Evolutionary conservation across 345 rosid genomes (phyloP), one percentile per base, ranked within the genome.

Genomic region (Murraya paniculata): DNA sequence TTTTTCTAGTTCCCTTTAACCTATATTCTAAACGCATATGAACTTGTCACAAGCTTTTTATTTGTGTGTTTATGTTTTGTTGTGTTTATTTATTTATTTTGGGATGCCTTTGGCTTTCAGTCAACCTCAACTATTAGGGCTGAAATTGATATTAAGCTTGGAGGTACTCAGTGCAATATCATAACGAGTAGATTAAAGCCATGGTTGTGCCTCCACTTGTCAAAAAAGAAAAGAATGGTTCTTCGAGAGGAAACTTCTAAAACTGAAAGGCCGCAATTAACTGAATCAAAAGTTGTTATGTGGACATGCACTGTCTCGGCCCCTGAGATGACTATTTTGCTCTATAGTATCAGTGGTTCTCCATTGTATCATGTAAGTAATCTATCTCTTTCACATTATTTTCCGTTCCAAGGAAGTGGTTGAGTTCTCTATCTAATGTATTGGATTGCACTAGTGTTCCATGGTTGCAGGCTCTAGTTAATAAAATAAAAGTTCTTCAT

Each of bases 271-370:
- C 79, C 91, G 65, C 87, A 83, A 80, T 80, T 89, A 18, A 73
- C 86, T 45, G 93, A 88, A 75, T 78, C 82, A 36, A 89, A 92
- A 85, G 84, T 82, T 78, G 79, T 96, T 38, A 87, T 91, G 90
- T 96, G 99, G 99, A 94, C 99, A 25, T 85, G 95, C 84, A 94
- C 97, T 79, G 86, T 91, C 77, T 91, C 99, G 64, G 99, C 99
- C 72, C 99, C 99, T 77, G 99, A 96, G 86, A 90, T 96, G 97
- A 90, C 92, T 64, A 56, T 90, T 80, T 87, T 92, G 83, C 87
- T 96, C 11, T 88, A 88, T 77, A 84, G 89, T 77, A 71, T 89
- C 83, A 80, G 80, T 45, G 94, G 86, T 76, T 73, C 79, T 64
- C 94, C 98, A 2, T 65, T 96, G 71, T 96, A 89, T 90, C 99